Base-by-base conservation (phyloP, 129 eudicot genomes). In the Smallanthus sonchifolius region DNA sequence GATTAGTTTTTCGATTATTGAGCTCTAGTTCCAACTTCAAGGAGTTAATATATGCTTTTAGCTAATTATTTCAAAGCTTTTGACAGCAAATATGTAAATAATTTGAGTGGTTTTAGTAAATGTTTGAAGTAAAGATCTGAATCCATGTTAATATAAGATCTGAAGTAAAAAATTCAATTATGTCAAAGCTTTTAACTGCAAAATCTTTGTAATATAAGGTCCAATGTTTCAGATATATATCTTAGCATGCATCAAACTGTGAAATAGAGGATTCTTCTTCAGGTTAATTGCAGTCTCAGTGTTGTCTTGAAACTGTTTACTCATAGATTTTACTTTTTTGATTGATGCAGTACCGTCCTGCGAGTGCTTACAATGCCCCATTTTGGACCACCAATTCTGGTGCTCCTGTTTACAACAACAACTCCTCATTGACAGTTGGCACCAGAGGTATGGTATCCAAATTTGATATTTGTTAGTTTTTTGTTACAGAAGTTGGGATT, bases 321-420 rank as follows among this genome's bases (percentile, higher is more conserved):
- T 81, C 8, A 70, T 81, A 37, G 5, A 37, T 54, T 69, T 75
- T 39, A 48, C 10, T 32, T 48, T 28, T 54, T 77, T 57, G 7
- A 32, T 15, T 73, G 79, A 60, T 84, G 85, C 89, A 89, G 96
- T 74, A 71, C 86, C 96, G 92, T 20, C 84, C 96, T 37, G 85
- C 92, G 56, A 89, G 96, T 79, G 92, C 90, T 71, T 80, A 77
- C 84, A 85, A 89, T 64, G 64, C 90, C 39, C 86, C 92, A 20
- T 81, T 77, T 67, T 84, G 85, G 88, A 89, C 96, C 8, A 87
- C 96, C 44, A 87, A 89, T 61, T 87, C 96, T 4, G 96, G 96
- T 65, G 90, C 92, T 65, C 96, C 96, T 0, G 81, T 89, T 5
- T 89, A 86, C 85, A 89, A 89, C 87, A 87, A 89, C 43, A 87